Percentiles rank a stretch among this genome's conserved stretches.
phyloP scores from a whole-genome alignment of 75 land plant genomes.

The Gnetum montanum region DNA sequence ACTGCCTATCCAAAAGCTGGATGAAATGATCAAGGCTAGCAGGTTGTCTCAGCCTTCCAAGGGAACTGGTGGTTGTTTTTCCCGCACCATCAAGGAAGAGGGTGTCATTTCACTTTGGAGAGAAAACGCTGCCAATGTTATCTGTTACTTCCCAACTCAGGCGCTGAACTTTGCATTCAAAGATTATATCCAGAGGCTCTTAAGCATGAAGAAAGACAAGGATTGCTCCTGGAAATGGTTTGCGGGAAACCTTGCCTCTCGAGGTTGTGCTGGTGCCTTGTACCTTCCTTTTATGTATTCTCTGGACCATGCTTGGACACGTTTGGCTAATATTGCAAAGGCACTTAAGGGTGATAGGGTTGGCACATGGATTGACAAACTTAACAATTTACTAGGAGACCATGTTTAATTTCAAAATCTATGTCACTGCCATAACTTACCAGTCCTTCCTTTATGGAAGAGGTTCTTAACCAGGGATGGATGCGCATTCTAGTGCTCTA shows the following conservation, averaged over 20 bases:
- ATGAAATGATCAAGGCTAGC: conserved; percentile 48
- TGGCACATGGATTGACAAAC: too few relatives aligned
- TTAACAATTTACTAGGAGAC: too few relatives aligned
- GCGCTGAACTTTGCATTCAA: conserved; percentile 56
- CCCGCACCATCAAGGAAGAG: conserved; percentile 36
- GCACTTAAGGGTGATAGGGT: conserved; percentile 41
- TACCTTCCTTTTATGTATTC: conserved; percentile 39
- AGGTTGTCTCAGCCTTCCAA: conserved; percentile 47
- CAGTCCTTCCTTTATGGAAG: too few relatives aligned
- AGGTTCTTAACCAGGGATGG: too few relatives aligned
- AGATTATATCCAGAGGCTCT: conserved; percentile 43
- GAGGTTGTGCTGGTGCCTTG: conserved; percentile 44
- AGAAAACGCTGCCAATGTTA: conserved; percentile 47
- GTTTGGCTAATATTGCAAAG: conserved; percentile 42
- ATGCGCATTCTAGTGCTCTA: too few relatives aligned
- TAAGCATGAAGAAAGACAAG: conserved; percentile 47
- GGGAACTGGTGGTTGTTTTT: conserved; percentile 45
- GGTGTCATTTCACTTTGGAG: conserved; percentile 41
- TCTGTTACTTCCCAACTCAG: conserved; percentile 56
- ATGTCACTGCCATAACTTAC: too few relatives aligned
- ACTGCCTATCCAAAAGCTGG: conserved; percentile 60
- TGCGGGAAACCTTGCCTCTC: conserved; percentile 47
- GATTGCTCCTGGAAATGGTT: conserved; percentile 60
- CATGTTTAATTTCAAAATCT: too few relatives aligned
- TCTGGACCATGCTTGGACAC: conserved; percentile 44